phyloP scores from a whole-genome alignment of 2,329 filamentous ascomycete species.

The Tothia fuscella region DNA sequence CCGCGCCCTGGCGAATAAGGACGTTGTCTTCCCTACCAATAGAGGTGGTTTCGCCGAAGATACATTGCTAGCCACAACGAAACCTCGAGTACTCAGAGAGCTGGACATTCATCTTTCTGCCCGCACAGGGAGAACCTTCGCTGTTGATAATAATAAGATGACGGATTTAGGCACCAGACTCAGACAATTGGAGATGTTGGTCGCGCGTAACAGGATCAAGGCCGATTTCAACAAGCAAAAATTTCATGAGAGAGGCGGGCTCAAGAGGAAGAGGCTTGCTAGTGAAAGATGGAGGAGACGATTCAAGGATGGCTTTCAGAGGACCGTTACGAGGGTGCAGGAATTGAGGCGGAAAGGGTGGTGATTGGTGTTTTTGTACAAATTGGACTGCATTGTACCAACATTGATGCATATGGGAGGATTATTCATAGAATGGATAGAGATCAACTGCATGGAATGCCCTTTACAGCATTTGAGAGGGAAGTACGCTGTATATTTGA shows the following conservation, averaged over 20 bases:
- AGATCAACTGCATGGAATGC: no score
- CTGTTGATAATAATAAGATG: conserved; percentile 20
- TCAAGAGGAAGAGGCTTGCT: conserved; percentile 65
- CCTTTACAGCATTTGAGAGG: no score
- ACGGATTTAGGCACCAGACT: conserved; percentile 9
- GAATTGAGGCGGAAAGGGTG: conserved; percentile 67
- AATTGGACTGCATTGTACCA: no score
- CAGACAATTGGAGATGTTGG: conserved; percentile 22
- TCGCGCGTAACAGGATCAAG: conserved; percentile 46
- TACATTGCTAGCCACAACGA: no score
- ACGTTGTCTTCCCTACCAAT: no score
- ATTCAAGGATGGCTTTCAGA: conserved; percentile 10
- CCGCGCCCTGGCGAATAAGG: no score
- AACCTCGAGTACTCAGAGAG: background rate
- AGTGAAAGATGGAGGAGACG: conserved; percentile 51
- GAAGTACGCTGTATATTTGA: no score
- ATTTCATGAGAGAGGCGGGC: conserved; percentile 62
- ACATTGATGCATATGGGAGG: no score
- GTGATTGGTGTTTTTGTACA: conserved; percentile 33
- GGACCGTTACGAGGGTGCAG: conserved; percentile 14
- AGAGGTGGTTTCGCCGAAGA: no score
- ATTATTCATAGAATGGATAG: no score
- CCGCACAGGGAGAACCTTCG: conserved; percentile 26
- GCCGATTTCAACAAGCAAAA: conserved; percentile 46
- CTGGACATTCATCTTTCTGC: conserved; percentile 7